phyloP scores from a whole-genome alignment of 306 rosid genomes.

The Prunus fruticosa region DNA sequence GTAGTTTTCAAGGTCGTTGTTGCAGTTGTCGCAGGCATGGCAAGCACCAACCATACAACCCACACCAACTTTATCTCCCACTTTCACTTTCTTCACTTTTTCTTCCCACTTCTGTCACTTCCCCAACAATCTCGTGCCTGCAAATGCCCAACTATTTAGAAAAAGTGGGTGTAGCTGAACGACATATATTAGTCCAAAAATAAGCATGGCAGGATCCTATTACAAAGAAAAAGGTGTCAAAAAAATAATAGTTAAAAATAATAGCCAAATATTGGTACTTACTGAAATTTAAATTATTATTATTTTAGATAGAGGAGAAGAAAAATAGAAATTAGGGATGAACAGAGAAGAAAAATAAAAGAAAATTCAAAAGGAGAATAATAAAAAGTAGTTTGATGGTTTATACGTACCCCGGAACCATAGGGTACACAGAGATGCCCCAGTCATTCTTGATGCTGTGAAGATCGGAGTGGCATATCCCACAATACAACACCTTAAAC shows the following conservation, averaged over 20 bases:
- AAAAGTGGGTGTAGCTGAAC: too few relatives aligned
- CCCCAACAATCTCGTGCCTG: conserved; percentile 51
- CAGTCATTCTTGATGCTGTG: conserved; percentile 17
- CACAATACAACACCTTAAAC: conserved; percentile 25
- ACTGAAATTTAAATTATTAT: too few relatives aligned
- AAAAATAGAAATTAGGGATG: too few relatives aligned
- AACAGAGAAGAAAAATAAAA: not conserved
- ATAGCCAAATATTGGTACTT: too few relatives aligned
- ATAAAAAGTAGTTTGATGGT: too few relatives aligned
- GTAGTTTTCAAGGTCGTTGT: conserved; percentile 41
- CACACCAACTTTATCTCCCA: conserved; percentile 61
- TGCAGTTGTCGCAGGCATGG: conserved; percentile 34
- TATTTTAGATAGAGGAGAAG: too few relatives aligned
- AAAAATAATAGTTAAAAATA: too few relatives aligned
- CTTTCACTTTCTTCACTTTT: conserved; percentile 49
- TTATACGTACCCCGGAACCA: conserved; percentile 20
- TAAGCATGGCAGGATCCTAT: too few relatives aligned
- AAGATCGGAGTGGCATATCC: conserved; percentile 26
- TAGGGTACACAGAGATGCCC: conserved; percentile 8
- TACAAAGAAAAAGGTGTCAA: too few relatives aligned
- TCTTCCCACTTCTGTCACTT: conserved; percentile 58
- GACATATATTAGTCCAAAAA: too few relatives aligned
- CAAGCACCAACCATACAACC: conserved; percentile 54
- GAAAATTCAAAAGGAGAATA: not conserved
- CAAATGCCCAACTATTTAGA: not conserved